A percentile compares a stretch with the other conserved stretches of the same genome.
phyloP scores from a whole-genome alignment of 805 yeast genomes.

The Wickerhamomyces silvicola region DNA sequence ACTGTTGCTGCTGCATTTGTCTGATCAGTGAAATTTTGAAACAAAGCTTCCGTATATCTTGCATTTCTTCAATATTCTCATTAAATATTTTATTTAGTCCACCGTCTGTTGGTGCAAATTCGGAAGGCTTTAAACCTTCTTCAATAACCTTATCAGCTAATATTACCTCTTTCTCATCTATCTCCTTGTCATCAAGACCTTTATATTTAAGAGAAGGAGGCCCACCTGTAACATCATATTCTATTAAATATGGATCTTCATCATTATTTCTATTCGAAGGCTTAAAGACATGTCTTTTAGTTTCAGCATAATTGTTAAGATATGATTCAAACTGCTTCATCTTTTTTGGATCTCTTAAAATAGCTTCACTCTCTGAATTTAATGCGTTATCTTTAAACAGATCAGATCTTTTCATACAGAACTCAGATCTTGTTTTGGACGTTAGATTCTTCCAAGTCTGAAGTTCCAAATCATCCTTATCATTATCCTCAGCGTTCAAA shows the following conservation, averaged over 20 bases:
- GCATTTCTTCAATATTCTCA: conserved; percentile 71
- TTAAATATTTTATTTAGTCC: conserved; percentile 60
- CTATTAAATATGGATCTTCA: conserved; percentile 54
- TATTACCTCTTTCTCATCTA: conserved; percentile 39
- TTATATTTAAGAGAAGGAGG: conserved; percentile 57
- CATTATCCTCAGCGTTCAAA: conserved; percentile 49
- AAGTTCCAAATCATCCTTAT: conserved; percentile 62
- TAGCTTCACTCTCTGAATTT: conserved; percentile 63
- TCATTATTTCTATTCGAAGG: conserved; percentile 29
- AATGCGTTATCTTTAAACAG: conserved; percentile 56
- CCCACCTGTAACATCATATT: conserved; percentile 80
- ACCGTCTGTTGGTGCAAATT: conserved; percentile 34
- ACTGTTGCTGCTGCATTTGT: conserved; percentile 82
- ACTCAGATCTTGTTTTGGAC: conserved; percentile 70
- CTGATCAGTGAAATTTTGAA: conserved; percentile 82
- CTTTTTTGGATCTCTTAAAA: conserved; percentile 54
- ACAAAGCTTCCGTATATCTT: conserved; percentile 81
- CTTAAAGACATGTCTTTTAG: conserved; percentile 25
- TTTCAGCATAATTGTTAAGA: conserved; percentile 24
- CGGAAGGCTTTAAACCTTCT: conserved; percentile 32
- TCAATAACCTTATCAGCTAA: conserved; percentile 33
- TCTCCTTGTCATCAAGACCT: conserved; percentile 44
- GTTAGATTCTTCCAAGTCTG: conserved; percentile 83
- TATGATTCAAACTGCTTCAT: conserved; percentile 51
- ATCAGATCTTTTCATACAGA: conserved; percentile 60